Base-by-base conservation (phyloP, 768 basidiomycete species). In the Pleurotus djamor region DNA sequence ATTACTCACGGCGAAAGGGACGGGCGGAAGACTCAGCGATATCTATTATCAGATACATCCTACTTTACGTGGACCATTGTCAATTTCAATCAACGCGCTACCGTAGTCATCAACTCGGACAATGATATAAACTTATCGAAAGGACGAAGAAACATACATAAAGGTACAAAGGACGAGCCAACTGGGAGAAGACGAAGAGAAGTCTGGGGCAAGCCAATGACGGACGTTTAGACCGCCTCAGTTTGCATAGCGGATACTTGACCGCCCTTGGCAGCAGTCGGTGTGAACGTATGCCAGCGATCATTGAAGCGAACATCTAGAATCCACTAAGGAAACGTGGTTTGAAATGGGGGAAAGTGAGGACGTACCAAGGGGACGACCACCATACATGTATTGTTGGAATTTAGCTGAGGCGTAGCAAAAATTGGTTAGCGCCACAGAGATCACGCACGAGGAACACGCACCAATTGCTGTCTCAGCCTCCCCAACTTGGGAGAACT, bases 331-430 rank as follows among this genome's bases (percentile, higher is more conserved):
- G 34, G 32, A 16, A 51, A 56, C 61, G 33, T 5, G 57, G 37
- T 45, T 51, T 44, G 48, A 10, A 41, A 41, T 35, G 9, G 38
- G 32, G 14, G 51, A 44, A 60, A 57, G 52, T 21, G 48, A 51
- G 9, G 34, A 76, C 84, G 58, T 69, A 91, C 89, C 90, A 28
- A 94, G 74, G 37, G 94, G 94, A 48, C 94, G 78, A 13, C 95
- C 94, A 63, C 94, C 94, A 65, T 97, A 97, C 86, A 95, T 88
- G 67, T 98, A 98, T 33, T 89, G 86, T 69, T 92, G 92, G 82
- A 98, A 98, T 75, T 97, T 98, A 57, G 94, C 92, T 85, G 60
- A 21, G 44, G 58, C 34, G 21, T 28, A 28, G 21, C 45, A 61
- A 52, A 34, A 58, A 4, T 37, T 43, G 50, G 47, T 45, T 28